Evolutionary conservation across 2,329 filamentous ascomycete species (phyloP).

Genomic region (Colletotrichum tropicicola): DNA sequence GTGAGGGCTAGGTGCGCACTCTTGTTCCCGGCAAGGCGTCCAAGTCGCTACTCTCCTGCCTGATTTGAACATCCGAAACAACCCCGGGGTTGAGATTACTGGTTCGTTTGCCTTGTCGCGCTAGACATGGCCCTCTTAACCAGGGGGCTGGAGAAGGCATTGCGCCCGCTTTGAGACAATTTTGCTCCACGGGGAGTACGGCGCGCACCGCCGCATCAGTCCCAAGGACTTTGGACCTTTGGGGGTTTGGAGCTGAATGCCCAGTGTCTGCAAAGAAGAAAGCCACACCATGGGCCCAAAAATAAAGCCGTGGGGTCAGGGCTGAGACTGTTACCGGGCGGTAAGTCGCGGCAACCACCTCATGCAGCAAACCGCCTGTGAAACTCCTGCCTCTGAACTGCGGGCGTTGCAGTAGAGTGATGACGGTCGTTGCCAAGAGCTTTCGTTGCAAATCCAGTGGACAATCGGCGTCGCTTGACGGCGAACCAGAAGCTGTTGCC

Average conservation of each 20-base stretch:
- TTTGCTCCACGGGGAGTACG: background rate
- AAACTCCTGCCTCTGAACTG: background rate
- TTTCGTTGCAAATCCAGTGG: conserved; percentile 4
- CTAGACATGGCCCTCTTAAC: background rate
- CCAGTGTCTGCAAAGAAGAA: background rate
- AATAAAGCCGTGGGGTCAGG: background rate
- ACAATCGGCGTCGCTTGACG: background rate
- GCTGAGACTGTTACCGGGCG: background rate
- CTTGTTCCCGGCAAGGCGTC: conserved; percentile 6
- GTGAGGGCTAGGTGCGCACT: conserved; percentile 16
- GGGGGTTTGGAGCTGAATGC: background rate
- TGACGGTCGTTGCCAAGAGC: conserved; percentile 3
- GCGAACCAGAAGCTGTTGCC: conserved; percentile 9
- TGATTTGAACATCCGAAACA: conserved; percentile 14
- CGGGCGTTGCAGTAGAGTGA: conserved; percentile 21
- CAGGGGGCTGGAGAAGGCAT: background rate
- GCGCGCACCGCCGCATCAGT: background rate
- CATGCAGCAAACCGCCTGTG: background rate
- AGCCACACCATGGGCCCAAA: background rate
- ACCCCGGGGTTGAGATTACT: background rate
- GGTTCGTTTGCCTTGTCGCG: background rate
- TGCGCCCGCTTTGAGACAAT: conserved; percentile 16
- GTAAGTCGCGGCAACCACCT: background rate
- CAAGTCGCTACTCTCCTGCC: conserved; percentile 22
- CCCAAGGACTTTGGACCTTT: background rate